Evolutionary conservation across 1,139 yeast species (phyloP), one percentile per base, ranked within the genome.

Genomic region (Suhomyces panamericanus): DNA sequence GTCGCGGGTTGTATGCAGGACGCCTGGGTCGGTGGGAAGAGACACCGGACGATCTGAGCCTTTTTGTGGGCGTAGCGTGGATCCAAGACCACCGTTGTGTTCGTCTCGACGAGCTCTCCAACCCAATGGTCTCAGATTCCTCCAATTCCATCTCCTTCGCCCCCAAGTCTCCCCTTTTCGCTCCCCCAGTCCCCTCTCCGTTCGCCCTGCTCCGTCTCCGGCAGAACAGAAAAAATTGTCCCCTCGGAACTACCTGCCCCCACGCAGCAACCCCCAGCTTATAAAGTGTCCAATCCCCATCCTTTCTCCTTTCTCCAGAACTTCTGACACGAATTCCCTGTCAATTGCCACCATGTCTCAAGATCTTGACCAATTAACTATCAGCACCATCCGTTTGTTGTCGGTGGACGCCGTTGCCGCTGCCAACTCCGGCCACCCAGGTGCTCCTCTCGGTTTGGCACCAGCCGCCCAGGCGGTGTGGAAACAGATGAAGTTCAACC

Each of bases 361-460:
- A 41, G 63, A 63, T 47, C 74, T 88, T 63, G 96, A 91, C 68
- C 77, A 75, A 58, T 77, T 78, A 67, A 87, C 96, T 48, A 77
- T 95, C 70, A 78, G 81, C 76, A 89, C 99, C 57, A 88, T 93
- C 74, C 90, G 98, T 77, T 75, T 86, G 55, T 78, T 95, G 62
- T 83, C 98, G 37, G 91, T 87, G 49, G 99, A 93, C 70, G 85
- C 87, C 55, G 95, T 88, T 51, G 78, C 85, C 50, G 81, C 83
- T 67, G 96, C 98, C 61, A 87, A 93, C 73, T 86, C 96, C 51
- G 99, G 99, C 58, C 99, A 93, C 76, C 99, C 99, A 46, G 99
- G 99, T 80, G 97, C 99, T 46, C 99, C 99, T 60, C 83, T 93
- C 81, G 99, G 98, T 54, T 76, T 93, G 69, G 98, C 99, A 26